Evolutionary conservation across 2,329 filamentous ascomycete species (phyloP).

Genomic region (Xylariales sp.): DNA sequence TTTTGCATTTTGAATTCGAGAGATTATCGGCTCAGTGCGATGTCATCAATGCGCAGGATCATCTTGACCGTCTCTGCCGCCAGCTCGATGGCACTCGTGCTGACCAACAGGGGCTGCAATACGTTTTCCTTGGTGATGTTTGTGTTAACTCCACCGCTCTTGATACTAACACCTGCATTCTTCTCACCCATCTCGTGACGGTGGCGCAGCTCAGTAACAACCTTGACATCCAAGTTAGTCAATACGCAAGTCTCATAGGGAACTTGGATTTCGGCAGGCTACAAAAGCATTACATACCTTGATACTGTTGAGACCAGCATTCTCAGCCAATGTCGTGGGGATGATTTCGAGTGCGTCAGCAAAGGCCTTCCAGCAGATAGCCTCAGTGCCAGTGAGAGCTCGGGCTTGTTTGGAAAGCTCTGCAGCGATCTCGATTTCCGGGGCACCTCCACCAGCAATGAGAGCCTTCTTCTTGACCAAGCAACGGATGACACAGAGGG

Average conservation of each 20-base stretch:
- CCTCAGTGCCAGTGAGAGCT: constrained; percentile 82
- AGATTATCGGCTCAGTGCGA: constrained; percentile 57
- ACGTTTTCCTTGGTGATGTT: constrained; percentile 98
- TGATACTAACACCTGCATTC: constrained; percentile 97
- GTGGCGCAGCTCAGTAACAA: constrained; percentile 92
- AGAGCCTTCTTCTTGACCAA: constrained; percentile 99
- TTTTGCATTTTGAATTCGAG: neutral
- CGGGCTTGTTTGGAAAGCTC: constrained; percentile 78
- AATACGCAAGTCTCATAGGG: neutral
- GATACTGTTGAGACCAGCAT: constrained; percentile 96
- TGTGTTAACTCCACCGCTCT: constrained; percentile 92
- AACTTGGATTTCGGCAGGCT: neutral
- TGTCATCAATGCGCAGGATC: constrained; percentile 67
- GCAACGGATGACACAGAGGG: constrained; percentile 94
- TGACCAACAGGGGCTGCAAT: constrained; percentile 90
- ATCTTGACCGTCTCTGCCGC: constrained; percentile 99
- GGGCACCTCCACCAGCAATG: constrained; percentile 92
- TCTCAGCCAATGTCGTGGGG: constrained; percentile 93
- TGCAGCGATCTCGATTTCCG: constrained; percentile 93
- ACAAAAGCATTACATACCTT: constrained; percentile 48
- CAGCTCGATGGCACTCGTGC: constrained; percentile 94
- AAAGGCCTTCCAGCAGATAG: constrained; percentile 99
- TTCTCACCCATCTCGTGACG: constrained; percentile 92
- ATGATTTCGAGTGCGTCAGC: constrained; percentile 97
- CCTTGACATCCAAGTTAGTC: no score